phyloP scores from a whole-genome alignment of 805 yeast genomes.

The Huiozyma sinensis region DNA sequence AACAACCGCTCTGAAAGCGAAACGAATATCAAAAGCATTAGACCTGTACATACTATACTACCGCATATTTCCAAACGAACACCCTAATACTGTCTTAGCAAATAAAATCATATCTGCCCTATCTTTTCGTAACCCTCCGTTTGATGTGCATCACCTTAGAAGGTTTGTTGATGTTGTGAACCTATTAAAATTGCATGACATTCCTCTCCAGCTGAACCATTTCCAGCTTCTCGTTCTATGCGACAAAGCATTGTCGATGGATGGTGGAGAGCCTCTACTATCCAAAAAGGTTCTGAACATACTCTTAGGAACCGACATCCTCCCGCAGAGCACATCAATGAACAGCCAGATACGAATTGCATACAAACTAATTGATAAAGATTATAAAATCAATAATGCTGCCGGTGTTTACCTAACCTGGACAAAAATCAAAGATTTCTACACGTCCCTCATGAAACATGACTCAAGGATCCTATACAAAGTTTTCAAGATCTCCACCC shows the following conservation, averaged over 20 bases:
- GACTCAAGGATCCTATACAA: slow-evolving; percentile 20
- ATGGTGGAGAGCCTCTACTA: slow-evolving; percentile 4
- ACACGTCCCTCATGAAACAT: slow-evolving; percentile 10
- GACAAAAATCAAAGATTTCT: slow-evolving; percentile 12
- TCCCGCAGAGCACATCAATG: not conserved
- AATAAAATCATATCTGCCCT: slow-evolving; percentile 10
- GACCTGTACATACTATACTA: slow-evolving; percentile 16
- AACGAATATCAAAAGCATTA: slow-evolving; percentile 13
- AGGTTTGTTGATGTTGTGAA: slow-evolving; percentile 9
- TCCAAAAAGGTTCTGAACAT: slow-evolving; percentile 10
- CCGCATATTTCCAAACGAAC: slow-evolving; percentile 4
- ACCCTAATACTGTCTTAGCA: slow-evolving; percentile 4
- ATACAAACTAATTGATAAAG: slow-evolving; percentile 14
- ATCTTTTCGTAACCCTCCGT: slow-evolving; percentile 15
- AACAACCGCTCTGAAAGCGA: slow-evolving; percentile 8
- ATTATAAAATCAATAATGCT: slow-evolving; percentile 14
- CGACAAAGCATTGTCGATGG: slow-evolving; percentile 15
- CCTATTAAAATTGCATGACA: slow-evolving; percentile 3
- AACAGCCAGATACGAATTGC: slow-evolving; percentile 9
- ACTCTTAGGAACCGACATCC: slow-evolving; percentile 7
- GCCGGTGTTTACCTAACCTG: slow-evolving; percentile 20
- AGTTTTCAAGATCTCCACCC: slow-evolving; percentile 13
- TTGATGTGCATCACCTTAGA: slow-evolving; percentile 11
- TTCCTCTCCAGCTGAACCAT: slow-evolving; percentile 4
- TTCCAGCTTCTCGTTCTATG: slow-evolving; percentile 13